Conservation (phyloP, 2,329 filamentous ascomycete genomes). For the Mycocentrospora acerina region DNA sequence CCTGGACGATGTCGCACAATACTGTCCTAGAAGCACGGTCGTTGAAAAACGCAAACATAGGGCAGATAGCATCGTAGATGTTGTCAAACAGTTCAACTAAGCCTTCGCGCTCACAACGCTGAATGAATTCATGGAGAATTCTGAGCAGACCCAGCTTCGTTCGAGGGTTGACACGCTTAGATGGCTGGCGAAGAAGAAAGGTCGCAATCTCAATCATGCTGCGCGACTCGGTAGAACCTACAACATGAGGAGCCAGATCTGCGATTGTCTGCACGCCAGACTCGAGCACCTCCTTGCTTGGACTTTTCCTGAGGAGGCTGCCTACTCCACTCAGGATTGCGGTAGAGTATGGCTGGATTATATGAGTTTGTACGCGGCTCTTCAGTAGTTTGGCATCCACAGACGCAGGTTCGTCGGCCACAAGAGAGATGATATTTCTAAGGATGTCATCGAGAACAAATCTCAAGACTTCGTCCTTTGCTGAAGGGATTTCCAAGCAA, state of each 20-base stretch:
- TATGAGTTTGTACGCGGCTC: slow-evolving; percentile 38
- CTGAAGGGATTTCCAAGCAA: slow-evolving; percentile 69
- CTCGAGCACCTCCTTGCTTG: slow-evolving; percentile 74
- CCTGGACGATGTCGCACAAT: slow-evolving; percentile 70
- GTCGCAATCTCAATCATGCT: slow-evolving; percentile 77
- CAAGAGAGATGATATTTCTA: slow-evolving; percentile 45
- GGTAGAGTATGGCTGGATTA: slow-evolving; percentile 68
- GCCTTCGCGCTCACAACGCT: slow-evolving; percentile 60
- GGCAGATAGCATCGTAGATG: slow-evolving; percentile 73
- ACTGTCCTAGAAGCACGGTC: slow-evolving; percentile 75
- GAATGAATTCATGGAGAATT: slow-evolving; percentile 79
- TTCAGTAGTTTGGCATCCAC: slow-evolving; percentile 59
- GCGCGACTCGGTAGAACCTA: slow-evolving; percentile 61
- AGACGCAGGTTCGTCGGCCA: slow-evolving; percentile 6
- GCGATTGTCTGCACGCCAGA: slow-evolving; percentile 78
- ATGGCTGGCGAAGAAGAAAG: slow-evolving; percentile 82
- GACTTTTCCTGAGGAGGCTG: slow-evolving; percentile 56
- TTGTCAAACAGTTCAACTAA: slow-evolving; percentile 61
- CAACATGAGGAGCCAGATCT: slow-evolving; percentile 57
- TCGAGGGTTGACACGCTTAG: slow-evolving; percentile 76
- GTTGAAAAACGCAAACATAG: slow-evolving; percentile 87
- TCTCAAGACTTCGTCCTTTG: slow-evolving; percentile 83
- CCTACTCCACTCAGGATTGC: slow-evolving; percentile 60
- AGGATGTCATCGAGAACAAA: slow-evolving; percentile 77
- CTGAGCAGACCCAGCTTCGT: slow-evolving; percentile 79